Percentiles rank a stretch among this genome's conserved stretches.
Conservation (phyloP, 2,329 filamentous ascomycete genomes). For the Leptographium wingfieldii region DNA sequence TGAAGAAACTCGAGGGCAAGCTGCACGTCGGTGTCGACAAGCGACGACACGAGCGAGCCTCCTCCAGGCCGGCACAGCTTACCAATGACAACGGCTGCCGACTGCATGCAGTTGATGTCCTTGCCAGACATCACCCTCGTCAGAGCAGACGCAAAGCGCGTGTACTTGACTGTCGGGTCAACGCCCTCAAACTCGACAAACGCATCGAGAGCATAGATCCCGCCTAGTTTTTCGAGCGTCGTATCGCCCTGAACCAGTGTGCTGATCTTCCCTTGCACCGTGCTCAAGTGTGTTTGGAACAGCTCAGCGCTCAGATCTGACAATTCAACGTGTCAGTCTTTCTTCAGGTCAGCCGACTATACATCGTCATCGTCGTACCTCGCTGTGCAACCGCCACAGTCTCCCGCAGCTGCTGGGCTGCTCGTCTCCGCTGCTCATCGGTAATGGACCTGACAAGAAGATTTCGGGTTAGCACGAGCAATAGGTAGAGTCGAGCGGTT, state of each 20-base stretch:
- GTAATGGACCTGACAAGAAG: slow-evolving; percentile 17
- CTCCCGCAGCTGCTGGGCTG: slow-evolving; percentile 41
- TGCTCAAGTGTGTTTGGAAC: slow-evolving; percentile 50
- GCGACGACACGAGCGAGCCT: slow-evolving; percentile 83
- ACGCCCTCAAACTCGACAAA: slow-evolving; percentile 95
- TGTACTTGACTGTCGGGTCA: slow-evolving; percentile 85
- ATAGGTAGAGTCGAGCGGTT: not conserved
- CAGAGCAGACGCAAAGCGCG: slow-evolving; percentile 83
- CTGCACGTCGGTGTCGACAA: slow-evolving; percentile 95
- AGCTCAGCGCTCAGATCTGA: slow-evolving; percentile 67
- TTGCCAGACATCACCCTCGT: slow-evolving; percentile 80
- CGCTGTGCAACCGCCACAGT: slow-evolving; percentile 42
- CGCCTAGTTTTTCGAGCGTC: slow-evolving; percentile 77
- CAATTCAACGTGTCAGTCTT: not conserved
- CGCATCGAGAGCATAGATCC: slow-evolving; percentile 80
- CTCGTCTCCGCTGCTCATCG: slow-evolving; percentile 38
- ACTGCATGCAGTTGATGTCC: slow-evolving; percentile 81
- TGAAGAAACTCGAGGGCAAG: slow-evolving; percentile 95
- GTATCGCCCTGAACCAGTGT: slow-evolving; percentile 71
- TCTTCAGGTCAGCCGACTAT: too few species aligned
- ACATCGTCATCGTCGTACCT: slow-evolving; percentile 25
- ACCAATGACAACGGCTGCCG: slow-evolving; percentile 78
- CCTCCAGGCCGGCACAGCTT: slow-evolving; percentile 86
- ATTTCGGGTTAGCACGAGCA: not conserved
- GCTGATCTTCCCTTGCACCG: slow-evolving; percentile 44